A percentile compares a stretch with the other conserved stretches of the same genome.
These are phyloP conservation scores for Epichloe sp. DNA, from an alignment of 2,329 filamentous ascomycete genomes.

Conservation along the genomic window DNA sequence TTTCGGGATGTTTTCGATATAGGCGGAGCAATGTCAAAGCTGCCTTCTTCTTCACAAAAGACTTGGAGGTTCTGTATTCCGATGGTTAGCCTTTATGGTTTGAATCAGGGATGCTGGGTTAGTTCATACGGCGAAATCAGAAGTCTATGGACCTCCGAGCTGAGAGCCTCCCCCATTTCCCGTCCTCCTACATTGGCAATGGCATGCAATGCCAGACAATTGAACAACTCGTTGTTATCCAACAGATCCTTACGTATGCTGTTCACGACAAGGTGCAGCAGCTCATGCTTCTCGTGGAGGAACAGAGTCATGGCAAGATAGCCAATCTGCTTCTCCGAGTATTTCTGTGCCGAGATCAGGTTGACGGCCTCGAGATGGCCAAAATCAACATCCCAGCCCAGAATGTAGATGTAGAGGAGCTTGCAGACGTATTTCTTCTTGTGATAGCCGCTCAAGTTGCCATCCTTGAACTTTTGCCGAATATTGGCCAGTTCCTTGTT, in stretches of 20 bases:
- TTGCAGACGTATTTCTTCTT: slow-evolving; percentile 99
- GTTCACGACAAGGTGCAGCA: slow-evolving; percentile 92
- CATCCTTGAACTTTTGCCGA: slow-evolving; percentile 94
- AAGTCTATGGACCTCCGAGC: slow-evolving; percentile 80
- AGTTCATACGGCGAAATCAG: slow-evolving; percentile 77
- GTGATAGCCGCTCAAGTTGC: slow-evolving; percentile 87
- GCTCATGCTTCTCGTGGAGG: slow-evolving; percentile 90
- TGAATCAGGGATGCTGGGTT: not conserved
- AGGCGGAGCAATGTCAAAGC: slow-evolving; percentile 83
- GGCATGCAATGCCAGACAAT: slow-evolving; percentile 89
- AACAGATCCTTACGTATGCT: slow-evolving; percentile 93
- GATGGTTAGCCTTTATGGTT: not conserved
- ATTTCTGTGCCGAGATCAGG: slow-evolving; percentile 89
- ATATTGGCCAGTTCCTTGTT: slow-evolving; percentile 99
- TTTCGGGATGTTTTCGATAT: slow-evolving; percentile 87
- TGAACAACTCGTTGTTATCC: slow-evolving; percentile 94
- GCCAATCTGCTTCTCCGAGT: slow-evolving; percentile 98
- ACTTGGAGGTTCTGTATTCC: slow-evolving; percentile 53
- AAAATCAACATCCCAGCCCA: slow-evolving; percentile 98
- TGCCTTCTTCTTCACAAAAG: slow-evolving; percentile 99
- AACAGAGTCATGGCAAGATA: slow-evolving; percentile 97
- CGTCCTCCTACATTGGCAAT: slow-evolving; percentile 95
- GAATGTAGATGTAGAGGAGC: slow-evolving; percentile 96
- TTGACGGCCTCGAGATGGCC: slow-evolving; percentile 97
- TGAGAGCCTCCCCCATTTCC: slow-evolving; percentile 96